A percentile compares a stretch with the other conserved stretches of the same genome.
These are phyloP conservation scores for Aspergillus funiculosus DNA, from an alignment of 495 filamentous ascomycete genomes.

Conservation along the genomic window DNA sequence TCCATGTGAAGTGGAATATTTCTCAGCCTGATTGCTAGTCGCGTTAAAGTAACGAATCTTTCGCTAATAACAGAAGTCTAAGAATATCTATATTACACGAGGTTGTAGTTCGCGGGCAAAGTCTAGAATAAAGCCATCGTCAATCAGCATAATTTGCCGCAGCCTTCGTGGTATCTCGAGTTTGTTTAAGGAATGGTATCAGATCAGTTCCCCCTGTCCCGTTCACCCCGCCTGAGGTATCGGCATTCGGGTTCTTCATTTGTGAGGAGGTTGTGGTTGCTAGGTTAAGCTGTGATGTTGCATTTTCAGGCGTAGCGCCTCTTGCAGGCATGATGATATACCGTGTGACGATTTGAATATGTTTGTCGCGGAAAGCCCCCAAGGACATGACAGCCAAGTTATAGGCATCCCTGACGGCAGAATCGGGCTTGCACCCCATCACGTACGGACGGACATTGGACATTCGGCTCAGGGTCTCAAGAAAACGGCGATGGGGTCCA, in stretches of 20 bases:
- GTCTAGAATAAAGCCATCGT: not conserved
- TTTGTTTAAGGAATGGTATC: conserved; percentile 88
- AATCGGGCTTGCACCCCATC: conserved; percentile 50
- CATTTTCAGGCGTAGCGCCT: conserved; percentile 14
- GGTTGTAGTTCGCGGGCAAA: not conserved
- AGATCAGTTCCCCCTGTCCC: conserved; percentile 89
- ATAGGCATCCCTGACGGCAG: conserved; percentile 67
- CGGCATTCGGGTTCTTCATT: conserved; percentile 18
- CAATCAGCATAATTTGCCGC: conserved; percentile 23
- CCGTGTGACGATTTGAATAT: conserved; percentile 87
- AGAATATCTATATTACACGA: too few relatives aligned
- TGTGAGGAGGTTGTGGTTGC: conserved; percentile 26
- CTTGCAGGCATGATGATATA: conserved; percentile 70
- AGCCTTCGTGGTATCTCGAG: conserved; percentile 71
- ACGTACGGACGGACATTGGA: conserved; percentile 83
- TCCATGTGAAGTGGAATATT: too few relatives aligned
- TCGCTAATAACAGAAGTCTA: too few relatives aligned
- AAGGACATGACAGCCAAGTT: conserved; percentile 83
- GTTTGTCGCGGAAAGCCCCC: conserved; percentile 75
- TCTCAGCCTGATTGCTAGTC: too few relatives aligned
- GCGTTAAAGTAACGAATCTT: too few relatives aligned
- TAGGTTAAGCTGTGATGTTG: conserved; percentile 24
- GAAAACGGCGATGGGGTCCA: conserved; percentile 79
- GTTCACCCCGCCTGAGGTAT: conserved; percentile 42
- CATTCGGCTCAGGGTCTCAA: conserved; percentile 64